Percentiles rank a stretch among this genome's conserved stretches.
Conservation (phyloP, 2,329 filamentous ascomycete genomes). For the Xylaria sp. region DNA sequence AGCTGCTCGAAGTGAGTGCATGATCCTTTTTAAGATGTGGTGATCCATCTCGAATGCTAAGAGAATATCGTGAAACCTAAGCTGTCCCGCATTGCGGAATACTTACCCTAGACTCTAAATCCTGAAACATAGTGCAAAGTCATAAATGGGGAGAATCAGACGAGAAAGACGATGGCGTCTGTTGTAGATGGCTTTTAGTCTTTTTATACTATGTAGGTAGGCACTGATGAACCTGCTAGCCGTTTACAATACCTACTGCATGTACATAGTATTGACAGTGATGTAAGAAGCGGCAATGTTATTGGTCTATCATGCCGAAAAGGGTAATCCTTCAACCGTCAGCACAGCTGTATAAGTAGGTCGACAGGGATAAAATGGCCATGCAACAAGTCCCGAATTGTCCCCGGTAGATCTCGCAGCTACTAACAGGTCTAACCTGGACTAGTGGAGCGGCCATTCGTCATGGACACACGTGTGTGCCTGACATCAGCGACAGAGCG, state of each 20-base stretch:
- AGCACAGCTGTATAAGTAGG: not conserved
- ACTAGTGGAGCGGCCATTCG: constrained; percentile 27
- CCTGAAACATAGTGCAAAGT: not conserved
- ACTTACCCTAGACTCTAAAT: not conserved
- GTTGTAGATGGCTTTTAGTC: too few relatives aligned
- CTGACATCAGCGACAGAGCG: constrained; percentile 20
- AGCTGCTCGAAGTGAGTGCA: too few relatives aligned
- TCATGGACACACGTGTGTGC: constrained; percentile 28
- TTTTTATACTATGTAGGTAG: too few relatives aligned
- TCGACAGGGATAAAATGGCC: not conserved
- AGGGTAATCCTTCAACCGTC: constrained; percentile 24
- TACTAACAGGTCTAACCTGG: not conserved
- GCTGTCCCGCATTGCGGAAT: not conserved
- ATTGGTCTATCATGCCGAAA: constrained; percentile 28
- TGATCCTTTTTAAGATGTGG: too few relatives aligned
- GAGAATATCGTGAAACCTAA: not conserved
- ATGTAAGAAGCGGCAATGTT: constrained; percentile 1
- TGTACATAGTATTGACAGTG: not conserved
- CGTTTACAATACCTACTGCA: too few relatives aligned
- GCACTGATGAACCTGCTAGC: not conserved
- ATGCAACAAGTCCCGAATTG: not conserved
- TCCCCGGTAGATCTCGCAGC: constrained; percentile 9
- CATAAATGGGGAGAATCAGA: not conserved
- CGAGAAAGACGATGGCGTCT: not conserved
- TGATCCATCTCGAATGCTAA: too few relatives aligned